Evolutionary conservation across 169 alveolate species (phyloP), one percentile per base, ranked within the genome.

Genomic region (Plasmodium berghei): DNA sequence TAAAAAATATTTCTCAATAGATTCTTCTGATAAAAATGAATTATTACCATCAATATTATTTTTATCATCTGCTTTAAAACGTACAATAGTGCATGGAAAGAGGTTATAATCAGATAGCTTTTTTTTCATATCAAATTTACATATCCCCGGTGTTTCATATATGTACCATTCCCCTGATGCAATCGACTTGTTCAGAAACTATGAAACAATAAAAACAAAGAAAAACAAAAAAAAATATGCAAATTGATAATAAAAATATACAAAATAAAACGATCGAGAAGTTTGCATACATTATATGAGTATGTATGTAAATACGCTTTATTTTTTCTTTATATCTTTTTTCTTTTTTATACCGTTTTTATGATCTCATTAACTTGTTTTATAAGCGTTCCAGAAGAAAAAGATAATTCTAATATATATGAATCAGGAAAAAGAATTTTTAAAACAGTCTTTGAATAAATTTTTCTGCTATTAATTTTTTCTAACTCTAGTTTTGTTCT

Each of bases 121-220:
- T 77, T 77, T 77, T 12, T 77, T 58, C 22, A 75, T 74, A 46
- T 77, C 89, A 64, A 77, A 77, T 77, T 77, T 77, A 10, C 77
- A 24, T 63, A 77, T 77, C 24, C 89, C 89, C 16, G 89, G 89
- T 16, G 89, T 77, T 77, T 77, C 89, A 77, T 77, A 77, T 42
- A 77, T 63, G 59, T 26, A 77, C 89, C 89, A 77, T 9, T 58
- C 63, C 59, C 66, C 54, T 14, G 77, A 40, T 24, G 61, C 52
- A 22, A 77, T 46, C 2, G 89, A 63, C 4, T 66, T 28, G 18
- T 64, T 62, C 20, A 77, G 69, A 70, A 77, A 77, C 89, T 77
- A n/a, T 61, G 52, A 62, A 40, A 34, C 20, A 1, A 16, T 54
- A 42, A 16, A 49, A 18, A 75, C 24, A 22, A 9, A 12, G 42